Percentiles rank a stretch among this genome's conserved stretches.
These are phyloP conservation scores for Cunninghamia lanceolata DNA, from an alignment of 75 land plant genomes.

Conservation along the genomic window DNA sequence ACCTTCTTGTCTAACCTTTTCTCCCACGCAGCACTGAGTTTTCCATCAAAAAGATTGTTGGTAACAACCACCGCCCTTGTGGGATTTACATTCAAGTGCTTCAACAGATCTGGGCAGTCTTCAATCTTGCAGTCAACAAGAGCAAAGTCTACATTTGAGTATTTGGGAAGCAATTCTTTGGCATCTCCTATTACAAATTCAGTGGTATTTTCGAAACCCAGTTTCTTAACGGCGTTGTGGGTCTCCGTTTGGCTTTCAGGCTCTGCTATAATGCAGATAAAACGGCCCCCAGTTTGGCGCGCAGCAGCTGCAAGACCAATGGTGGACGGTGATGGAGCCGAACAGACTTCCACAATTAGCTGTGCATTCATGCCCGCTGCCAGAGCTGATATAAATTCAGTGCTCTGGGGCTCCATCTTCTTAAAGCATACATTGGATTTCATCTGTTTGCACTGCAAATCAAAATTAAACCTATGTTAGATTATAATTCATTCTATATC, in stretches of 20 bases:
- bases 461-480: not conserved
- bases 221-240: conserved; percentile 31
- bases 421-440: conserved; percentile 2
- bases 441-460: conserved; percentile 24
- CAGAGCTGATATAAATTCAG: conserved; percentile 67
- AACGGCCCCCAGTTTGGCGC: conserved; percentile 64
- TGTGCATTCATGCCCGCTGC: conserved; percentile 69
- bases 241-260: conserved; percentile 33
- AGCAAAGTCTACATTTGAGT: conserved; percentile 49
- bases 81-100: conserved; percentile 32
- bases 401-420: conserved; percentile 38
- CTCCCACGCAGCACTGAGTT: conserved; percentile 12
- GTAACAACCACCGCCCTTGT: conserved; percentile 63
- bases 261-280: conserved; percentile 53
- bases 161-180: conserved; percentile 22
- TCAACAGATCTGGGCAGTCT: conserved; percentile 30
- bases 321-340: conserved; percentile 16
- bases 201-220: conserved; percentile 35
- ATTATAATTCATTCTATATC: too few relatives aligned
- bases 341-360: conserved; percentile 57
- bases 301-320: conserved; percentile 57
- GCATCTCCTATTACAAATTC: conserved; percentile 64
- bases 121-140: conserved; percentile 46
- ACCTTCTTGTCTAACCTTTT: conserved; percentile 17
- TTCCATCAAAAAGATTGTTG: conserved; percentile 38